These are phyloP conservation scores for Lactarius quietus DNA, from an alignment of 768 basidiomycete species.

Conservation along the genomic window DNA sequence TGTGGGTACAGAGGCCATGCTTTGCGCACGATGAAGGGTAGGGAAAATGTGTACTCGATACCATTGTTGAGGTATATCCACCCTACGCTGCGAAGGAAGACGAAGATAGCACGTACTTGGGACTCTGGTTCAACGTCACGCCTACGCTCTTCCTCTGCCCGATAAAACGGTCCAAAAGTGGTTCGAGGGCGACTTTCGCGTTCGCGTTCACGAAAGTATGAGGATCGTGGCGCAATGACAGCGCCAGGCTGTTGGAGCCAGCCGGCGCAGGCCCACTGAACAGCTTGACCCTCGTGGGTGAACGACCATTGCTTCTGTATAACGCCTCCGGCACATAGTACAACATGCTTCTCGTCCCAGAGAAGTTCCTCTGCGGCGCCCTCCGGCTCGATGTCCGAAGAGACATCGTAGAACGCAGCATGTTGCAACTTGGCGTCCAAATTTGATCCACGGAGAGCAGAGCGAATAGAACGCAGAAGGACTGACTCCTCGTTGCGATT, in stretches of 20 bases:
- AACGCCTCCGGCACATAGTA: conserved; percentile 63
- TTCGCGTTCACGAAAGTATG: conserved; percentile 29
- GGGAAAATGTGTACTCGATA: conserved; percentile 67
- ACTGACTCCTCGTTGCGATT: conserved; percentile 32
- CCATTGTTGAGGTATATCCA: conserved; percentile 71
- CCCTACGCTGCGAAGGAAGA: conserved; percentile 73
- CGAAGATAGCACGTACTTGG: conserved; percentile 60
- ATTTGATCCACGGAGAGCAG: conserved; percentile 50
- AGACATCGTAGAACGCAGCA: conserved; percentile 7
- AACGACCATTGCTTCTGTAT: conserved; percentile 75
- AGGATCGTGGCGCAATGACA: conserved; percentile 29
- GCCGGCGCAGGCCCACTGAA: conserved; percentile 81
- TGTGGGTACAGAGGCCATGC: conserved; percentile 79
- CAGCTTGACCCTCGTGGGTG: conserved; percentile 60
- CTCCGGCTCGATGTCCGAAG: conserved; percentile 27
- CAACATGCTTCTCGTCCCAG: conserved; percentile 64
- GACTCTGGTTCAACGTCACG: conserved; percentile 39
- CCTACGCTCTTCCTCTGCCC: conserved; percentile 33
- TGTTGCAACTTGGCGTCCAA: conserved; percentile 9
- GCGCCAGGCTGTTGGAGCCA: conserved; percentile 54
- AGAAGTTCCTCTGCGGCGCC: conserved; percentile 54
- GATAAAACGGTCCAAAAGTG: conserved; percentile 42
- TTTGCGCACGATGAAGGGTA: conserved; percentile 75
- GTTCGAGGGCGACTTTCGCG: conserved; percentile 30
- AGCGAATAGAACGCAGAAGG: conserved; percentile 54